Evolutionary conservation across 352 stramenopile species (phyloP), one percentile per base, ranked within the genome.

Genomic region (Globisporangium canariense): DNA sequence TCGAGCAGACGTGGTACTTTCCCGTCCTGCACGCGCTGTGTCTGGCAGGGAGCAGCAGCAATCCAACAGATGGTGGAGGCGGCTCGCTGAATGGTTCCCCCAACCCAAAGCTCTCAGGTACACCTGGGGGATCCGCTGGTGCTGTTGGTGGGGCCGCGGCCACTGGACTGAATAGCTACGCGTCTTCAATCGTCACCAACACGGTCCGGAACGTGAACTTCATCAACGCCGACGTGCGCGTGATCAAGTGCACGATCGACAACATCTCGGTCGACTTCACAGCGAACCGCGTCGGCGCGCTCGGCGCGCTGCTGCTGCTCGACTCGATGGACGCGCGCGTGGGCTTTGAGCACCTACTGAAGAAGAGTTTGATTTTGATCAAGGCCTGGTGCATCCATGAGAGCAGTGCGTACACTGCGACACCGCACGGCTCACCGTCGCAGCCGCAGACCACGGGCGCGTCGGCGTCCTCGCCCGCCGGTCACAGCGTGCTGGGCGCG

Each of bases 191-290:
- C 28, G 32, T 45, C 13, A 58, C 60, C 22, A 61, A 90, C 59
- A 90, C 82, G 1, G 86, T 94, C 32, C 86, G 86, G 56, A 97
- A 97, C 57, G 89, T 97, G 56, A 96, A 75, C 34, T 94, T 96
- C 68, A 85, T 96, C 54, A 97, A 97, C 62, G 86, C 87, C 2
- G 87, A 96, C 58, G 85, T 95, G 49, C 82, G 87, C 16, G 84
- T 93, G 13, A 86, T 97, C 64, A 96, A 97, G 73, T 97, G 89
- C 73, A 96, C 90, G 45, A 80, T 97, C 47, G 89, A 97, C 78
- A 96, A 96, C 60, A 79, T 97, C 5, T 77, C 86, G 32, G 89
- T 97, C 49, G 89, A 97, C 62, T 74, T 97, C 10, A 96, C 86
- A 1, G 88, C 82, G 9, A 97, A 97, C 58, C 85, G 86, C 22